Evolutionary conservation across 805 yeast species (phyloP).

Genomic region (Debaryomyces maramus): DNA sequence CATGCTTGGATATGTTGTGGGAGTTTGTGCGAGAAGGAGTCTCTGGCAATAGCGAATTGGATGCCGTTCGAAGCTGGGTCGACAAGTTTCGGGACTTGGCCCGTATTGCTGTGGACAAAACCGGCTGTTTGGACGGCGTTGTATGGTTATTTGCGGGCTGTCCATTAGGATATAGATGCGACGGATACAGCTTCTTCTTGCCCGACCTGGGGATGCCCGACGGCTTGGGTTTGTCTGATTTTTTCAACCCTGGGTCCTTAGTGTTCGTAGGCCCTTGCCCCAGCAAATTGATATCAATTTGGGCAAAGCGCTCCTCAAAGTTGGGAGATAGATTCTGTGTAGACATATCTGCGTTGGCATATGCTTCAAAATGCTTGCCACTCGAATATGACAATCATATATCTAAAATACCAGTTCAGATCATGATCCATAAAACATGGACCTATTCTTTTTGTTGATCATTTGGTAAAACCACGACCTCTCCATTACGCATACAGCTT

Average conservation of each 20-base stretch:
- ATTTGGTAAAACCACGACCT: slow-evolving; percentile 1
- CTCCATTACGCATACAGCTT: not conserved
- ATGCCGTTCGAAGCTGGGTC: not conserved
- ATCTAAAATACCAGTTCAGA: too few species aligned
- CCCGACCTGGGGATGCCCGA: not conserved
- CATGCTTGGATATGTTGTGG: slow-evolving; percentile 1
- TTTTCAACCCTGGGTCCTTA: not conserved
- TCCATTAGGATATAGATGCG: slow-evolving; percentile 16
- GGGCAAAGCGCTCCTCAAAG: slow-evolving; percentile 32
- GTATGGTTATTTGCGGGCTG: not conserved
- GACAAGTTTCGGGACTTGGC: slow-evolving; percentile 16
- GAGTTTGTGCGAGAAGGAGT: slow-evolving; percentile 20
- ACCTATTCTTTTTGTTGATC: too few species aligned
- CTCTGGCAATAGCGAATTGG: slow-evolving; percentile 7
- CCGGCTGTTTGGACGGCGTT: slow-evolving; percentile 8
- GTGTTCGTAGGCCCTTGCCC: not conserved
- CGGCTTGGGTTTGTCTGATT: not conserved
- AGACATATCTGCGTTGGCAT: slow-evolving; percentile 3
- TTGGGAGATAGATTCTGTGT: slow-evolving; percentile 18
- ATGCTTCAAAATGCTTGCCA: too few species aligned
- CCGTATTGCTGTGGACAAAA: slow-evolving; percentile 18
- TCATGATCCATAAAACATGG: too few species aligned
- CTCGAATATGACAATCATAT: too few species aligned
- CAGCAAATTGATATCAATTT: slow-evolving; percentile 23
- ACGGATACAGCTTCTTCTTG: slow-evolving; percentile 22